phyloP scores from a whole-genome alignment of 129 eudicot species.

The Saposhnikovia divaricata region DNA sequence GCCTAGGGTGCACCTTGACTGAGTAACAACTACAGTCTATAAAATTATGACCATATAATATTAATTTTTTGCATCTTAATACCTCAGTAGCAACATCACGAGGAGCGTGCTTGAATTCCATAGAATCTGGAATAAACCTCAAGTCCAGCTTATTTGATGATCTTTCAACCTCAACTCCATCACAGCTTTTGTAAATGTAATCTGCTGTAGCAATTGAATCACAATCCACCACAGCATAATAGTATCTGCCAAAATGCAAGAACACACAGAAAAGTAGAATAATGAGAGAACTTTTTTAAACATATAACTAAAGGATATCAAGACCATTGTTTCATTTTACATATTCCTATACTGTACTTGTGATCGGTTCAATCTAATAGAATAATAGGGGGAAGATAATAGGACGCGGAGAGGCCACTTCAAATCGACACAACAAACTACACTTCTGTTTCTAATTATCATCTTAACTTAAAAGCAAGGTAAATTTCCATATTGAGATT shows the following conservation, averaged over 20 bases:
- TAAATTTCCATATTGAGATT: background rate
- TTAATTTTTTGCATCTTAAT: background rate
- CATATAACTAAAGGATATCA: background rate
- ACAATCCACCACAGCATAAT: slow-evolving; percentile 87
- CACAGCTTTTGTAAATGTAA: slow-evolving; percentile 74
- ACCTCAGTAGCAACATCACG: slow-evolving; percentile 97
- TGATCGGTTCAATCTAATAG: background rate
- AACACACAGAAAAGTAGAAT: background rate
- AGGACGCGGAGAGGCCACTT: too few relatives aligned
- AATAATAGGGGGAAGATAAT: background rate
- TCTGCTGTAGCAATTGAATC: slow-evolving; percentile 89
- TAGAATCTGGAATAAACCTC: slow-evolving; percentile 87
- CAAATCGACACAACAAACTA: background rate
- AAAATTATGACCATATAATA: background rate
- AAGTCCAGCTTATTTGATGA: slow-evolving; percentile 77
- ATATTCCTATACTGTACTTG: background rate
- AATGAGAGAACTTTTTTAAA: background rate
- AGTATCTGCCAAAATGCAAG: slow-evolving; percentile 43
- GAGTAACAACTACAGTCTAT: background rate
- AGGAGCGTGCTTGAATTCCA: slow-evolving; percentile 73
- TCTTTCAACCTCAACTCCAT: slow-evolving; percentile 89
- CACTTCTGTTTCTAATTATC: background rate
- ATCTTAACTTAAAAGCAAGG: background rate
- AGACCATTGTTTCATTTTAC: background rate
- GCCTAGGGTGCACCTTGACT: background rate